These are phyloP conservation scores for Suillus alpinus DNA, from an alignment of 768 basidiomycete genomes.

Conservation along the genomic window DNA sequence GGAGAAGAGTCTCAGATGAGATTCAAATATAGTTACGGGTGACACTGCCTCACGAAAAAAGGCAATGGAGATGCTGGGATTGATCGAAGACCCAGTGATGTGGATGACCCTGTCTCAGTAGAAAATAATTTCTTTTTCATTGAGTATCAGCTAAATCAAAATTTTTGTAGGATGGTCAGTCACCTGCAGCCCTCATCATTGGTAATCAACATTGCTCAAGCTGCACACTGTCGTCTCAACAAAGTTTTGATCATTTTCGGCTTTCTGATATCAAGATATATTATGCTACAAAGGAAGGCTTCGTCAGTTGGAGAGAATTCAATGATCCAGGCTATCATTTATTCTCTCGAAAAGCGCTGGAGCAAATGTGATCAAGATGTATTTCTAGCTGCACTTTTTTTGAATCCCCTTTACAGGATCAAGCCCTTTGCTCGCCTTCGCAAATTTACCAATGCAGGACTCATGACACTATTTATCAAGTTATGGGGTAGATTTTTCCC, in stretches of 20 bases:
- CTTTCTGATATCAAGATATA: constrained; percentile 19
- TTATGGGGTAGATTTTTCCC: constrained; percentile 1
- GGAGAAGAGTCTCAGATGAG: background rate
- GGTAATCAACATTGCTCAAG: constrained; percentile 30
- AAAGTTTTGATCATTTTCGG: constrained; percentile 32
- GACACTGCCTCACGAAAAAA: constrained; percentile 26
- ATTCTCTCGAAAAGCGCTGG: constrained; percentile 25
- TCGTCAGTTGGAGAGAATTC: constrained; percentile 1
- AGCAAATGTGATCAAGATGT: constrained; percentile 23
- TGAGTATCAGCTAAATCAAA: background rate
- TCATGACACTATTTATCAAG: background rate
- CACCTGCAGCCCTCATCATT: constrained; percentile 18
- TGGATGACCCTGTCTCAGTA: constrained; percentile 31
- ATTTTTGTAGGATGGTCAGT: background rate
- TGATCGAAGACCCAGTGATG: constrained; percentile 27
- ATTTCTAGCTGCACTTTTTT: constrained; percentile 25
- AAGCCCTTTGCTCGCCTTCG: background rate
- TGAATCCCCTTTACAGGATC: constrained; percentile 30
- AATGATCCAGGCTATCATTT: constrained; percentile 19
- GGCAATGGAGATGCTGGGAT: constrained; percentile 25
- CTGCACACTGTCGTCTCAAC: constrained; percentile 28
- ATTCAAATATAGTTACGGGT: constrained; percentile 24
- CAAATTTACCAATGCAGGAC: constrained; percentile 4
- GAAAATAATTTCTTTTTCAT: background rate
- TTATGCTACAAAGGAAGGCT: background rate